These are phyloP conservation scores for Phytophthora ohioensis DNA, from an alignment of 352 stramenopile genomes.

Conservation along the genomic window DNA sequence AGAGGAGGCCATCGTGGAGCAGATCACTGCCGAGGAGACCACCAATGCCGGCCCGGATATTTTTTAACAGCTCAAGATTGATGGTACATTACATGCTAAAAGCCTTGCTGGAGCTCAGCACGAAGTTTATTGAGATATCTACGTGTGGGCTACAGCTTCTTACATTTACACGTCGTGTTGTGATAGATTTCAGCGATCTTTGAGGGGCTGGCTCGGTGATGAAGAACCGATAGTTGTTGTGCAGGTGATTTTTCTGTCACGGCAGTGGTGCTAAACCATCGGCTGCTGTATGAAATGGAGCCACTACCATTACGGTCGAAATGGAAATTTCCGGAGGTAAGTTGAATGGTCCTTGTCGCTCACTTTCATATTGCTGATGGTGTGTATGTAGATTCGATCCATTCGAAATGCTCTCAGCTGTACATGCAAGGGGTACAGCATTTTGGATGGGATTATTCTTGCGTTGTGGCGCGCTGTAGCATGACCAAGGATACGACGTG, in stretches of 20 bases:
- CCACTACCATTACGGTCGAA: neutral
- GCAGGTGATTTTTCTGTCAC: neutral
- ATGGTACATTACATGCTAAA: too few relatives aligned
- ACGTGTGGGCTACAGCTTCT: too few relatives aligned
- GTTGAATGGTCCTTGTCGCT: neutral
- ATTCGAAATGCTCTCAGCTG: neutral
- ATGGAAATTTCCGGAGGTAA: neutral
- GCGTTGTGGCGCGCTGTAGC: neutral
- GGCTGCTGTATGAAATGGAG: neutral
- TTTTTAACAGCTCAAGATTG: too few relatives aligned
- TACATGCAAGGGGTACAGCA: slow-evolving; percentile 13
- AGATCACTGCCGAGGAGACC: too few relatives aligned
- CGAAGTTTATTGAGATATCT: too few relatives aligned
- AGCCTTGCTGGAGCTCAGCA: too few relatives aligned
- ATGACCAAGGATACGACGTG: neutral
- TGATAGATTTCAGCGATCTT: neutral
- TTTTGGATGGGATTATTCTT: slow-evolving; percentile 3
- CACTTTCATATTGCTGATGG: neutral
- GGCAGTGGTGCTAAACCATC: neutral
- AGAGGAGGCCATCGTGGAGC: too few relatives aligned
- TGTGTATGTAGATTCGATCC: neutral
- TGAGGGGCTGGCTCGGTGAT: neutral
- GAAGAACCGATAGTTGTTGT: neutral
- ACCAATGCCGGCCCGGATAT: too few relatives aligned
- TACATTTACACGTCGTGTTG: too few relatives aligned